Evolutionary conservation across 169 alveolate genomes (phyloP).

Genomic region (Cyclospora cayetanensis): DNA sequence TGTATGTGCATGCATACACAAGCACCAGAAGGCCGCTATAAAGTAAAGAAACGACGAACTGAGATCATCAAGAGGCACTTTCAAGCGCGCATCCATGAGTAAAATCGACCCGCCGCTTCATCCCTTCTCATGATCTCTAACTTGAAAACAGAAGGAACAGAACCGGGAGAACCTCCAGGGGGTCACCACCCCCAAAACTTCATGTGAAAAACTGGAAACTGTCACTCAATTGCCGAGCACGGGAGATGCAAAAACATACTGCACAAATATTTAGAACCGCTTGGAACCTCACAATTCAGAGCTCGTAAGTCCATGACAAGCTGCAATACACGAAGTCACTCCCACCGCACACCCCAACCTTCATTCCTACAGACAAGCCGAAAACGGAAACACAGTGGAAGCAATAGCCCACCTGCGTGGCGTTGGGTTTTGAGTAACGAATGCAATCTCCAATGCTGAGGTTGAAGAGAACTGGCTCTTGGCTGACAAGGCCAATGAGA

Average conservation of each 20-base stretch:
- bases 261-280: too few relatives aligned
- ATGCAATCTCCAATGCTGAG: conserved; percentile 68
- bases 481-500: conserved; percentile 73
- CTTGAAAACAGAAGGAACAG: too few relatives aligned
- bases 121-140: too few relatives aligned
- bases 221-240: too few relatives aligned
- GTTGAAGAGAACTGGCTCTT: conserved; percentile 78
- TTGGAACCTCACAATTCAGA: too few relatives aligned
- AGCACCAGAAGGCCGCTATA: background rate
- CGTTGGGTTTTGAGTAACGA: conserved; percentile 64
- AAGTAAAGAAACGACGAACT: background rate
- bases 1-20: background rate
- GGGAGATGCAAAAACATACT: too few relatives aligned
- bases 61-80: background rate
- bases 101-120: too few relatives aligned
- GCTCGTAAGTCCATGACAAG: background rate
- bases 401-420: conserved; percentile 13
- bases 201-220: too few relatives aligned
- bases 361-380: too few relatives aligned
- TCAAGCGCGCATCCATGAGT: background rate
- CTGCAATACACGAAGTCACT: background rate
- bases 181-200: too few relatives aligned
- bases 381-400: too few relatives aligned
- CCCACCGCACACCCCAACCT: background rate
- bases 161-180: too few relatives aligned